phyloP scores from a whole-genome alignment of 31 red algal genomes.

The Endocladia muricata region DNA sequence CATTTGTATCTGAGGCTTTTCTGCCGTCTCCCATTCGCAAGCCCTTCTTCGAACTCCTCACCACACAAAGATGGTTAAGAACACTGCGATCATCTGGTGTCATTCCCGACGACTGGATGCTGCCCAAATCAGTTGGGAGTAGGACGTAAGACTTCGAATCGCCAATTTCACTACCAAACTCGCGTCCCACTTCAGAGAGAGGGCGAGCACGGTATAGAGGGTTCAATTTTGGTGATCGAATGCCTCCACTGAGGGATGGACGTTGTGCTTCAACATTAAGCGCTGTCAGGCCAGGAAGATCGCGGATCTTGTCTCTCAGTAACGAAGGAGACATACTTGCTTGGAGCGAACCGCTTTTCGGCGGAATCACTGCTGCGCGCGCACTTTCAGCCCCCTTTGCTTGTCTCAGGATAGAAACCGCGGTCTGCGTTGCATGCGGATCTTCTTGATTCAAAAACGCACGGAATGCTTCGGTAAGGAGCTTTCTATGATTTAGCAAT shows the following conservation, averaged over 20 bases:
- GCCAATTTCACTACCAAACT: conserved; percentile 9
- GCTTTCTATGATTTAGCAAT: conserved; percentile 60
- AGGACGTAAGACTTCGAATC: conserved; percentile 30
- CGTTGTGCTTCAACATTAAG: neutral
- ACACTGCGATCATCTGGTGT: conserved; percentile 24
- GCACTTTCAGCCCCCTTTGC: conserved; percentile 8
- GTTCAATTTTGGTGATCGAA: conserved; percentile 36
- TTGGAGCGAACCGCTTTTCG: neutral
- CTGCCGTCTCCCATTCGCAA: no score
- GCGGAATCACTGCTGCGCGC: neutral
- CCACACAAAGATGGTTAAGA: conserved; percentile 29
- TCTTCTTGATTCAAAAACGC: conserved; percentile 58
- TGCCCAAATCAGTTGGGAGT: conserved; percentile 23
- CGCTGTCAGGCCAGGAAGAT: neutral
- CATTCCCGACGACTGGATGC: conserved; percentile 39
- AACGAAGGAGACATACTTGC: neutral
- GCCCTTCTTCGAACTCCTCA: conserved; percentile 1
- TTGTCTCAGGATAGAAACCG: conserved; percentile 31
- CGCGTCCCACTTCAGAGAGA: conserved; percentile 31
- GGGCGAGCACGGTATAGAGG: conserved; percentile 15
- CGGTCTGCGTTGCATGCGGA: conserved; percentile 33
- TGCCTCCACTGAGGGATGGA: neutral
- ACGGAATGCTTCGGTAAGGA: conserved; percentile 58
- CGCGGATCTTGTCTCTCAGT: conserved; percentile 1
- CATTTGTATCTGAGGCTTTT: neutral